Conservation (phyloP, 495 filamentous ascomycete genomes). For the Tuber magnatum region DNA sequence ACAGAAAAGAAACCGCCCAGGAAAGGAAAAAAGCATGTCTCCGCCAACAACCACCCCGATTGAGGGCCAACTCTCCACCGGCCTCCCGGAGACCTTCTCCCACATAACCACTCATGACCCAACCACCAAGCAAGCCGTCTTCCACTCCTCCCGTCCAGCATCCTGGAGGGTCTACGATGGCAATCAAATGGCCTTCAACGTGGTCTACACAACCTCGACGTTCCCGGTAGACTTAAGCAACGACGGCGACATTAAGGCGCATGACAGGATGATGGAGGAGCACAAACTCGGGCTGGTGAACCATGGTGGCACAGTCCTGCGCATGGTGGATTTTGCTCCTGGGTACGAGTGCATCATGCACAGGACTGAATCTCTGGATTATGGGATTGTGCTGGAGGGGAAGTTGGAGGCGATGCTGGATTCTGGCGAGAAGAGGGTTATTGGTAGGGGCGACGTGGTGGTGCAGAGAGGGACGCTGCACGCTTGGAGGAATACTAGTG, state of each 20-base stretch:
- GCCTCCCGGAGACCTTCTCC: not conserved
- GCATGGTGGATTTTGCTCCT: slow-evolving; percentile 58
- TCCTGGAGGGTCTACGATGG: not conserved
- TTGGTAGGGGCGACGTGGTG: slow-evolving; percentile 57
- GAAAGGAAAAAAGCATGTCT: not conserved
- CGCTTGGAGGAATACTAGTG: slow-evolving; percentile 55
- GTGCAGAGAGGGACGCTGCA: slow-evolving; percentile 65
- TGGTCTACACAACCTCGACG: not conserved
- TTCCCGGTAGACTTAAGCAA: not conserved
- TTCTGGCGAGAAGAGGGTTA: slow-evolving; percentile 48
- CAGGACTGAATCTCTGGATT: slow-evolving; percentile 65
- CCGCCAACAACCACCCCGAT: not conserved
- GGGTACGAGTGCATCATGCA: slow-evolving; percentile 56
- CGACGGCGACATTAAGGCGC: not conserved
- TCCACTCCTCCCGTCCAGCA: not conserved
- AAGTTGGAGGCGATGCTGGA: slow-evolving; percentile 59
- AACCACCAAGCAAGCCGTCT: not conserved
- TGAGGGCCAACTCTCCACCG: not conserved
- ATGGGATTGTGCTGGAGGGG: slow-evolving; percentile 71
- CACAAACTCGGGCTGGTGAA: slow-evolving; percentile 42
- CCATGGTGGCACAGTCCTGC: slow-evolving; percentile 50
- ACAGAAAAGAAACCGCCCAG: not conserved
- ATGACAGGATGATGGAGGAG: not conserved
- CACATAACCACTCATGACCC: not conserved
- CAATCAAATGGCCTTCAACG: not conserved